Conservation (phyloP, 176 grass and related monocot species). For the Typha latifolia region DNA sequence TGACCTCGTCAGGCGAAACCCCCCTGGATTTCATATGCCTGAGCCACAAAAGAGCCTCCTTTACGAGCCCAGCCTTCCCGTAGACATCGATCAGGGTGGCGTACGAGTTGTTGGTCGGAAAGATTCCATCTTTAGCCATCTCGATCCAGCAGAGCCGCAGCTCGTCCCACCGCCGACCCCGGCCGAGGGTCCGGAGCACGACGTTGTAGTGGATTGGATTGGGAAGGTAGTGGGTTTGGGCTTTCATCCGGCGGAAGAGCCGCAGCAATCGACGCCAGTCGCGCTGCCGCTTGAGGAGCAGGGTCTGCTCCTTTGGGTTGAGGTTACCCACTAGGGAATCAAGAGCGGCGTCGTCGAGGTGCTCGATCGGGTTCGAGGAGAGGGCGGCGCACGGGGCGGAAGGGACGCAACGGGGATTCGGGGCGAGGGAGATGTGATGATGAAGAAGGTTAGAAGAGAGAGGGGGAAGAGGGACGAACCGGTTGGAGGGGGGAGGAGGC, state of each 20-base stretch:
- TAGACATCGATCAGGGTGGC: constrained; percentile 54
- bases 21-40: constrained; percentile 43
- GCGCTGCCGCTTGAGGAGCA: constrained; percentile 48
- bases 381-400: neutral
- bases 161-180: constrained; percentile 41
- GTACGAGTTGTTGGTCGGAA: constrained; percentile 47
- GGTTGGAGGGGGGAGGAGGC: constrained; percentile 11
- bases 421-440: constrained; percentile 10
- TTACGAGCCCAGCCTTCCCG: constrained; percentile 43
- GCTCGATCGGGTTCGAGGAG: neutral
- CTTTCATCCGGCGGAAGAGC: constrained; percentile 41
- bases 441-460: neutral
- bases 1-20: constrained; percentile 45
- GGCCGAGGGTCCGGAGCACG: constrained; percentile 49
- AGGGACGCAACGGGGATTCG: constrained; percentile 2
- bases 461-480: neutral
- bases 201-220: constrained; percentile 51
- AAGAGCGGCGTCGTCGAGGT: neutral
- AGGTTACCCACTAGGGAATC: constrained; percentile 27
- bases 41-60: constrained; percentile 48
- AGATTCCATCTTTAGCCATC: constrained; percentile 31
- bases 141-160: constrained; percentile 34
- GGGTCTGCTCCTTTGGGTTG: constrained; percentile 35
- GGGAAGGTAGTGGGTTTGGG: constrained; percentile 36
- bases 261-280: constrained; percentile 43